Conservation (phyloP, 2,329 filamentous ascomycete genomes). For the Calonectria crousiana region DNA sequence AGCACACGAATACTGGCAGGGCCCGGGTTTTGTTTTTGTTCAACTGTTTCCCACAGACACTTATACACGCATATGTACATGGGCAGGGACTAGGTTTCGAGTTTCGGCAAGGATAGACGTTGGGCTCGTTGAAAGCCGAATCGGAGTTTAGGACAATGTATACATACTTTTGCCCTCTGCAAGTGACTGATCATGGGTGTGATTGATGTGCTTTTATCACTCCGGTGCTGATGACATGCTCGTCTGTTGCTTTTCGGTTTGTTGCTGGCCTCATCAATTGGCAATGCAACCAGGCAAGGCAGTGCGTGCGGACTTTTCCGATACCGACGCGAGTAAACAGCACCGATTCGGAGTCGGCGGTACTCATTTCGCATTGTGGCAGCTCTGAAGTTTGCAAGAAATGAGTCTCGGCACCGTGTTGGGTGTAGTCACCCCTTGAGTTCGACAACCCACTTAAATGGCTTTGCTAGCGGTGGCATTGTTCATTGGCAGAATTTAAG, state of each 20-base stretch:
- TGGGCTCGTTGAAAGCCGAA: neutral
- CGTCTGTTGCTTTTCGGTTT: neutral
- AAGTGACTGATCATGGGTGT: neutral
- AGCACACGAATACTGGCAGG: neutral
- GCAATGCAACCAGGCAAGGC: neutral
- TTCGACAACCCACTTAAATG: conserved; percentile 4
- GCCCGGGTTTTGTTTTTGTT: neutral
- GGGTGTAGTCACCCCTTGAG: neutral
- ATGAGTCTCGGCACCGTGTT: neutral
- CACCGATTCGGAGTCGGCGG: neutral
- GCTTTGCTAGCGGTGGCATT: conserved; percentile 8
- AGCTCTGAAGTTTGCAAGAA: neutral
- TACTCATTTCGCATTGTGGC: neutral
- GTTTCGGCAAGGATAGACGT: neutral
- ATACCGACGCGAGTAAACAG: neutral
- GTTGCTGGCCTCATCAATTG: neutral
- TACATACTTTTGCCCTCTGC: neutral
- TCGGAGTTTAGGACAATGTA: neutral
- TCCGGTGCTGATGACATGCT: neutral
- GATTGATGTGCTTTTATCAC: neutral
- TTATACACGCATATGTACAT: neutral
- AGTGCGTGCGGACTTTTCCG: neutral
- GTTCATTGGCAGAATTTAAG: conserved; percentile 1
- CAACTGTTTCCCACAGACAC: neutral
- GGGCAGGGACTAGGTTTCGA: neutral